Base-by-base conservation (phyloP, 2,329 filamentous ascomycete genomes). In the Alternaria gansuensis region DNA sequence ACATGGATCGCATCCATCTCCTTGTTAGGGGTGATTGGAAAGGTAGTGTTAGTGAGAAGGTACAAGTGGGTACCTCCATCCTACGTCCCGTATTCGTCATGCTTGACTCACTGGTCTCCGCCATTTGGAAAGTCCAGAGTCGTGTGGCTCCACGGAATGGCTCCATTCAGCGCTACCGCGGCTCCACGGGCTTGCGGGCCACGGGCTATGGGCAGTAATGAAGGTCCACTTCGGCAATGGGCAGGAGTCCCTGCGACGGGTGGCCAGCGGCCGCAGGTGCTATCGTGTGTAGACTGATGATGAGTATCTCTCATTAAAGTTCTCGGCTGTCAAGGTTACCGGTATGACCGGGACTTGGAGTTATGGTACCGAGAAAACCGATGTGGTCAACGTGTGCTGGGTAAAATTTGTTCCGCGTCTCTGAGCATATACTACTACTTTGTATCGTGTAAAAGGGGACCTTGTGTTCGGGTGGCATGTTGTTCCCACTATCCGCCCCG, bases 201-300 rank as follows among this genome's bases (percentile, higher is more conserved):
- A 53, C 43, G 43, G 11, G 46, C 24, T 31, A 21, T 34, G 44
- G 44, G 29, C 21, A 34, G 24, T 29, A 36, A 29, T 29, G 41
- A 26, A 53, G 58, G 34, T 45, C 58, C 58, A 61, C 52, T 59
- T 56, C 21, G 36, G 52, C 37, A 34, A 33, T 60, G 41, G 54
- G 51, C 44, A 49, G 21, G 53, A 50, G 58, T 52, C 58, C 58
- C 58, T 60, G 58, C 49, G 49, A 57, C 58, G 58, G 58, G 58
- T 49, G 54, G 54, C 43, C 26, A 43, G 43, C 33, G 43, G 57
- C 57, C 49, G 44, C 37, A 26, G 17, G 14, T 24, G 14, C 36
- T 60, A 51, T 57, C 33, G 44, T 54, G 54, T 50, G 39, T 54
- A 31, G 48, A 39, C 24, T 29, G 39, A 51, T 8, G 37, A 21